Conservation (phyloP, 83 land plant genomes). For the Isoetes engelmannii region DNA sequence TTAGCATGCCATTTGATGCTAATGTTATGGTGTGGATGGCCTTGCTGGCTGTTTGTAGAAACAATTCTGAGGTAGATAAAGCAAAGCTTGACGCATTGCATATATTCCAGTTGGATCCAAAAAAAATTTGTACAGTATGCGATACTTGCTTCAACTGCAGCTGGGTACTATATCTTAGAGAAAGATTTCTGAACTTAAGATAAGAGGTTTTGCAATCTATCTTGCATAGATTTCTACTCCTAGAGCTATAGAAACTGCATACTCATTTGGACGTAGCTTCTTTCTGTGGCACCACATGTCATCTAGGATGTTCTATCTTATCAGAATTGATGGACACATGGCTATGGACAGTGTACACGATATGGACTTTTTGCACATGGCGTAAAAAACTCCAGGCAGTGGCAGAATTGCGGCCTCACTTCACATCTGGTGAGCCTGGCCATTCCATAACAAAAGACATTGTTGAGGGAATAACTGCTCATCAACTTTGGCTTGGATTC, state of each 20-base stretch:
- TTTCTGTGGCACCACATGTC: constrained; percentile 93
- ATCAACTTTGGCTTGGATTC: constrained; percentile 92
- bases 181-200: too few relatives aligned
- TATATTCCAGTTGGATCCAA: too few relatives aligned
- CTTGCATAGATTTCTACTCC: constrained; percentile 93
- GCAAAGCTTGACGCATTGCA: too few relatives aligned
- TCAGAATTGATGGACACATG: constrained; percentile 99
- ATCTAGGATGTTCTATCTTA: constrained; percentile 67
- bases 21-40: too few relatives aligned
- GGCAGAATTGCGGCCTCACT: constrained; percentile 82
- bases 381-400: constrained; percentile 57
- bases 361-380: constrained; percentile 90
- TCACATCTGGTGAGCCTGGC: constrained; percentile 77
- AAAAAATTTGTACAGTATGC: too few relatives aligned
- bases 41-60: too few relatives aligned
- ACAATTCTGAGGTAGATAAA: too few relatives aligned
- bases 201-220: too few relatives aligned
- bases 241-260: constrained; percentile 86
- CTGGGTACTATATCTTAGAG: too few relatives aligned
- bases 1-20: too few relatives aligned
- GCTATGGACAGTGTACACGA: constrained; percentile 91
- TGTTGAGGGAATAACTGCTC: constrained; percentile 74
- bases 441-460: constrained; percentile 48
- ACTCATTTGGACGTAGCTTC: constrained; percentile 95
- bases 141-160: too few relatives aligned